Percentiles rank a stretch among this genome's conserved stretches.
Conservation (phyloP, 176 grass and related monocot genomes). For the Cymbopogon citratus region DNA sequence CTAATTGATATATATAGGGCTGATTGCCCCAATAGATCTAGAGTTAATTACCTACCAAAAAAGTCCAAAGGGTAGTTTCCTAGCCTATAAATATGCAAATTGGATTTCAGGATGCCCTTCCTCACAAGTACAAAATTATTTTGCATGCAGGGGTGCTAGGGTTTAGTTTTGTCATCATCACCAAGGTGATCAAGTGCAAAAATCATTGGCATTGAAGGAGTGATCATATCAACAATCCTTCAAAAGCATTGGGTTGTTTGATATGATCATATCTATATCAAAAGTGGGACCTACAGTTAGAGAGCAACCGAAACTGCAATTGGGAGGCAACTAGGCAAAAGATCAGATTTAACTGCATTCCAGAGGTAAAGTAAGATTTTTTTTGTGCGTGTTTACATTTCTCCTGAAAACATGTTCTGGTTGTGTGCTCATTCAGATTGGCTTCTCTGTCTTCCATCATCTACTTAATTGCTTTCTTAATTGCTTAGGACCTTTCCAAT, state of each 20-base stretch:
- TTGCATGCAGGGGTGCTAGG: not conserved
- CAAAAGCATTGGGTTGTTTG: not conserved
- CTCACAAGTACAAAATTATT: not conserved
- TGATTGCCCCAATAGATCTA: not conserved
- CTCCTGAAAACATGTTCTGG: not conserved
- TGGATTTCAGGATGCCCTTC: not conserved
- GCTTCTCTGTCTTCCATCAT: not conserved
- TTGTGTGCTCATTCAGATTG: too few relatives aligned
- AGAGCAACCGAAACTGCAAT: too few relatives aligned
- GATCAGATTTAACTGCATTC: not conserved
- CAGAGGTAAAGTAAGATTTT: not conserved
- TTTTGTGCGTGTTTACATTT: not conserved
- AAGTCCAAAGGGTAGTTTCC: not conserved
- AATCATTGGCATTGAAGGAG: not conserved
- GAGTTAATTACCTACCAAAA: not conserved
- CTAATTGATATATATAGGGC: not conserved
- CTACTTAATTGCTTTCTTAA: too few relatives aligned
- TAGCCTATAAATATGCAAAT: conserved; percentile 28
- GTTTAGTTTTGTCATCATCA: not conserved
- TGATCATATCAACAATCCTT: not conserved
- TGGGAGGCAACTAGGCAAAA: too few relatives aligned
- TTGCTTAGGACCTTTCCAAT: not conserved
- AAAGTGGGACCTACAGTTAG: not conserved
- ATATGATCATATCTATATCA: not conserved
- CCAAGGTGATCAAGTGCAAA: not conserved